Evolutionary conservation across 495 filamentous ascomycete genomes (phyloP).

Genomic region (Neurospora tetraspora): DNA sequence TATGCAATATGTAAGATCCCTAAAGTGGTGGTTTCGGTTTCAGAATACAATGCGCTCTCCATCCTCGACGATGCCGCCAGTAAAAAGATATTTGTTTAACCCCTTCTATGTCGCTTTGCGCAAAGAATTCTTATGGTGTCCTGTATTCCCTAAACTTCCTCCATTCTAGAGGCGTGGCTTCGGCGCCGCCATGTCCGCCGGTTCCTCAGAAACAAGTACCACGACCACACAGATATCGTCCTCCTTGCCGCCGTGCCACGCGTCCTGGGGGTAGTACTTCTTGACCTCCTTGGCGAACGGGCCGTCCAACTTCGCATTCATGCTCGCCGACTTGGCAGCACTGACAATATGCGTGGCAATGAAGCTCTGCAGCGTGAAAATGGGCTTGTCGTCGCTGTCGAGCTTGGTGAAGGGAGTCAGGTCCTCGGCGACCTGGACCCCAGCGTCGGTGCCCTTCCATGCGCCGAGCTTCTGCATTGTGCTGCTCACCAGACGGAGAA

Average conservation of each 20-base stretch:
- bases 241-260: conserved; percentile 77
- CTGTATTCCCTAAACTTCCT: not conserved
- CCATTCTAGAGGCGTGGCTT: not conserved
- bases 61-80: not conserved
- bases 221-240: conserved; percentile 84
- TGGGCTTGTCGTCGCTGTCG: conserved; percentile 14
- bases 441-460: conserved; percentile 55
- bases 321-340: conserved; percentile 76
- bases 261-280: conserved; percentile 70
- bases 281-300: conserved; percentile 94
- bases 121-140: not conserved
- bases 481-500: conserved; percentile 65
- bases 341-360: conserved; percentile 65
- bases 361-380: conserved; percentile 56
- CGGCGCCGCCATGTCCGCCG: conserved; percentile 25
- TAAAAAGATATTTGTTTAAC: not conserved
- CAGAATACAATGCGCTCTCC: not conserved
- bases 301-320: conserved; percentile 67
- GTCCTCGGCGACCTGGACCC: conserved; percentile 46
- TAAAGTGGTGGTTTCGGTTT: not conserved
- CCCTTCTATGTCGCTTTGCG: not conserved
- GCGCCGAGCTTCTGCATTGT: conserved; percentile 64
- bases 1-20: not conserved
- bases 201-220: conserved; percentile 54
- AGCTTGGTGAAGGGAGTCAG: conserved; percentile 42